Base-by-base conservation (phyloP, 73 alveolate genomes). In the Urostyla sp. region DNA sequence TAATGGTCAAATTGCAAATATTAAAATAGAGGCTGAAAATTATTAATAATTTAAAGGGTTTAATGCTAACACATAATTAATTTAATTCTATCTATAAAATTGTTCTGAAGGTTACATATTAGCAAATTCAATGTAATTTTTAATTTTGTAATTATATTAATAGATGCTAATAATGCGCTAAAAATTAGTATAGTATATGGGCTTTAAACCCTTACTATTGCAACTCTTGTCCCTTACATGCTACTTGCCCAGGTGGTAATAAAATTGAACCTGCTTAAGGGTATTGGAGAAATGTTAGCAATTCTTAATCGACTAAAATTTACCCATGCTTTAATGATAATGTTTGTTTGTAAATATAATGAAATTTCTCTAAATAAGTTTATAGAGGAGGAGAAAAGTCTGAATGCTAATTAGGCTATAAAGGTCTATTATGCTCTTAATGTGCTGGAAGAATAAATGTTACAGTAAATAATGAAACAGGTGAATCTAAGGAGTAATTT, bases 261-360 rank as follows among this genome's bases (percentile, higher is more conserved):
- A 20, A 21, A 16, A 6, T 55, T 20, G 6, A 18, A 55, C 49
- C 46, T 24, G 5, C 5, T 20, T 11, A 21, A 4, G 45, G 45
- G 5, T 55, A 11, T 55, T 55, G 72, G 72, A 55, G 72, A 24
- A 46, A n/a, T n/a, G n/a, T n/a, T n/a, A n/a, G 49, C 11, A 26
- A 43, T 11, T 3, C 5, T 6, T 4, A 16, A 18, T 55, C 72
- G 11, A 30, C 16, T 3, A 11, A 15, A 20, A 30, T 55, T 55
- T 55, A 11, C 18, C 49, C 23, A 21, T 55, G 72, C 30, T 55
- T 55, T 20, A 55, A 18, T 20, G 13, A 11, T 26, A 24, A 55
- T 26, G 72, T 46, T 55, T 55, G 72, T 20, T 24, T 24, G 72
- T 55, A 55, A 55, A 7, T 20, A 10, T 55, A n/a, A n/a, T n/a